phyloP scores from a whole-genome alignment of 2,329 filamentous ascomycete genomes.

The Hymenoscyphus albidus region DNA sequence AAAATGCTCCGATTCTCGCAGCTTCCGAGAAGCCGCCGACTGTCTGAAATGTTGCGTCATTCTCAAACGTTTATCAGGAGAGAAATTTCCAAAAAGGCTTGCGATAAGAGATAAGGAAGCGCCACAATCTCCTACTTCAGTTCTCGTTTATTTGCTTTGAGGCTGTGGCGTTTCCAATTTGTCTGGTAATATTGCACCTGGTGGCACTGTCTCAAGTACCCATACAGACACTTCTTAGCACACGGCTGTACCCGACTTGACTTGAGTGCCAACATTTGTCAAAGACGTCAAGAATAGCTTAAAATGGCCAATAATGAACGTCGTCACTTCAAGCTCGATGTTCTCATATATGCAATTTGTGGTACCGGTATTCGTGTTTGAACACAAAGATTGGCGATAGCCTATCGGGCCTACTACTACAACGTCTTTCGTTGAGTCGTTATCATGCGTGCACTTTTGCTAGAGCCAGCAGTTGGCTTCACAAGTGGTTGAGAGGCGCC shows the following conservation, averaged over 20 bases:
- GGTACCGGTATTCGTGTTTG: background rate
- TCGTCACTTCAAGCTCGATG: too few relatives aligned
- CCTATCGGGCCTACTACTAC: background rate
- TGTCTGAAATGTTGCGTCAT: background rate
- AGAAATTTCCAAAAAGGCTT: background rate
- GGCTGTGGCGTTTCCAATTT: background rate
- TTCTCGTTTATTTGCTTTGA: background rate
- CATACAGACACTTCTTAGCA: background rate
- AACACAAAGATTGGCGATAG: background rate
- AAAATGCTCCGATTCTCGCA: background rate
- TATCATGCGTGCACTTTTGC: too few relatives aligned
- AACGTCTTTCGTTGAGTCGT: too few relatives aligned
- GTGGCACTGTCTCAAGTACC: too few relatives aligned
- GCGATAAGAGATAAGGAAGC: background rate
- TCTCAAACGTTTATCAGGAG: background rate
- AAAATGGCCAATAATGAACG: too few relatives aligned
- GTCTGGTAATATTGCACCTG: too few relatives aligned
- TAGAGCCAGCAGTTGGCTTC: background rate
- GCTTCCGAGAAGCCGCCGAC: background rate
- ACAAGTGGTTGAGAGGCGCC: background rate
- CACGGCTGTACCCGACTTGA: background rate
- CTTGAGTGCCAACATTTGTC: too few relatives aligned
- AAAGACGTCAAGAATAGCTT: too few relatives aligned
- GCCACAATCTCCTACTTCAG: background rate
- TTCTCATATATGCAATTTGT: background rate